Evolutionary conservation across 148 eudicot genomes (phyloP).

Genomic region (Cornus florida): DNA sequence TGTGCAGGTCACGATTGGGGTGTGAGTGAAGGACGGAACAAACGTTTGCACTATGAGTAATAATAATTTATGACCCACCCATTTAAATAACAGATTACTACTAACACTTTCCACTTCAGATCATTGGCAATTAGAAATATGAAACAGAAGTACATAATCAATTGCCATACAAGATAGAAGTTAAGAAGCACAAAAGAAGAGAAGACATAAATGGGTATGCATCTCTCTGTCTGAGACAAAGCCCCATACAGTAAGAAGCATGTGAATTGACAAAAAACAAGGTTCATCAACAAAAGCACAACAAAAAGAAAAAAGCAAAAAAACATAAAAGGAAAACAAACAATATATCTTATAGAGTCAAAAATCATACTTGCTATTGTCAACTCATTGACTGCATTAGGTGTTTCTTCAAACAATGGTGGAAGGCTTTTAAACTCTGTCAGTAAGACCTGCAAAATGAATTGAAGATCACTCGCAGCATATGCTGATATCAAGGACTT

Average conservation of each 20-base stretch:
- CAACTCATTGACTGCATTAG: slow-evolving; percentile 71
- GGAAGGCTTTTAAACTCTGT: slow-evolving; percentile 83
- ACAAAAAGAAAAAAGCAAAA: background rate
- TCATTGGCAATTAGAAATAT: background rate
- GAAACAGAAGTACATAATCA: background rate
- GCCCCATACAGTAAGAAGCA: background rate
- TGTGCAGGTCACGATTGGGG: too few relatives aligned
- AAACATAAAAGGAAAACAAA: background rate
- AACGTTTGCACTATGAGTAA: too few relatives aligned
- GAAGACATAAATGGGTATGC: background rate
- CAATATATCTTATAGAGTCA: background rate
- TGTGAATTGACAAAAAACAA: background rate
- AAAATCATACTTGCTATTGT: slow-evolving; percentile 71
- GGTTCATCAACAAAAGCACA: background rate
- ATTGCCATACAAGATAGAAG: background rate
- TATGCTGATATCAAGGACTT: background rate
- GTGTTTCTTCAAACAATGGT: slow-evolving; percentile 70
- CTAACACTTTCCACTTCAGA: background rate
- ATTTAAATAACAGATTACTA: background rate
- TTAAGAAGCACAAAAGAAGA: background rate
- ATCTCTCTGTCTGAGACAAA: slow-evolving; percentile 1
- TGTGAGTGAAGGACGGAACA: too few relatives aligned
- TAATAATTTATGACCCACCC: too few relatives aligned
- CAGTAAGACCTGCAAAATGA: slow-evolving; percentile 56
- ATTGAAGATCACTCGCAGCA: background rate